Base-by-base conservation (phyloP, 768 basidiomycete species). In the Auriscalpium orientale region DNA sequence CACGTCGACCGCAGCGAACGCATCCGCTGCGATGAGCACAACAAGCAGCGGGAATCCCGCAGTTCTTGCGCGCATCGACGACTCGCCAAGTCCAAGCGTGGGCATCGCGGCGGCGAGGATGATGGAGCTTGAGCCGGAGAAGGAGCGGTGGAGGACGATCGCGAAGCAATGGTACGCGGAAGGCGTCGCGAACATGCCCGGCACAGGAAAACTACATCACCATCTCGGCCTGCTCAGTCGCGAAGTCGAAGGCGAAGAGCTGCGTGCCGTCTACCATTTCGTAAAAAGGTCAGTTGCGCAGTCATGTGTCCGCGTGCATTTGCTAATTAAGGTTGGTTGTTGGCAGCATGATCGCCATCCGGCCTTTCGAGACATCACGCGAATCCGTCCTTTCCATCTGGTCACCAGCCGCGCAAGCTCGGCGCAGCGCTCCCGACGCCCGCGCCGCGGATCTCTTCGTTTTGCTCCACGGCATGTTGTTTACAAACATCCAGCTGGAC, bases 391-490 rank as follows among this genome's bases (percentile, higher is more conserved):
- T 95, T 3, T 84, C 87, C 0, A 72, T 98, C n/a, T 98, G 95
- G 86, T 89, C 92, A 8, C 76, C 77, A 4, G 71, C 82, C 2
- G 77, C 86, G 0, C 91, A 93, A 66, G 76, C 83, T 8, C 81
- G 84, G 16, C 85, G 92, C 3, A 79, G 84, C 15, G 77, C 79
- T 10, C 87, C 94, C 2, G 93, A 95, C 61, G 82, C 89, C 6
- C 75, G 73, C 2, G 79, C 78, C 0, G 70, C 87, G 0, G 92
- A 94, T 22, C 78, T 97, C 0, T 99, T 98, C 61, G 82, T 98
- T 35, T 81, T 92, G 11, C 75, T 99, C 0, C 97, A 98, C 57
- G 95, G 97, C 28, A 95, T 98, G 93, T 78, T 99, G 1, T 98
- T 98, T 72, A 98, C 97, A 13, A 87, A 89, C 60, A 92, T 97